A percentile compares a stretch with the other conserved stretches of the same genome.
Evolutionary conservation across 2,329 filamentous ascomycete genomes (phyloP).

Genomic region (Capronia coronata): DNA sequence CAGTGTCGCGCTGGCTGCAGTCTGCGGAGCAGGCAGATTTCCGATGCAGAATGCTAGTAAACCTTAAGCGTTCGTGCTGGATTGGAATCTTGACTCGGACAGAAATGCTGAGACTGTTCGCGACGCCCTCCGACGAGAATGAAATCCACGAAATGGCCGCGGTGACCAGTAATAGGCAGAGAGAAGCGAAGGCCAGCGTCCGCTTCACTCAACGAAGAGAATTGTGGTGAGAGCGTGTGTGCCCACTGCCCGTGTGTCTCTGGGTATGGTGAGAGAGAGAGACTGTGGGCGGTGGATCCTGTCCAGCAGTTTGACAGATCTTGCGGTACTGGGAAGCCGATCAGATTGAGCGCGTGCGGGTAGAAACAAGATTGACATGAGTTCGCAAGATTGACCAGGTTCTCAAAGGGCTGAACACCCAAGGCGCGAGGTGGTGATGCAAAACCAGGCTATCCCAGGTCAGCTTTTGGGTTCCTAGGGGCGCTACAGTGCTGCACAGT

Average conservation of each 20-base stretch:
- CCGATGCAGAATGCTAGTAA: background rate
- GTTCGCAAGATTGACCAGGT: constrained; percentile 6
- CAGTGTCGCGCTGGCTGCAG: constrained; percentile 2
- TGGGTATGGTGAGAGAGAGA: constrained; percentile 6
- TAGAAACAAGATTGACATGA: constrained; percentile 9
- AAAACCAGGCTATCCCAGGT: background rate
- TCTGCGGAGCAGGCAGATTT: constrained; percentile 1
- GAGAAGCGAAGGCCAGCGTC: constrained; percentile 1
- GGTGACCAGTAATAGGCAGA: no score
- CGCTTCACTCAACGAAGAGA: background rate
- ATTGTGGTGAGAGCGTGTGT: constrained; percentile 1
- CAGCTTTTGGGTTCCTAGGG: background rate
- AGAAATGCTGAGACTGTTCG: constrained; percentile 5
- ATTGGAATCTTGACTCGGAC: constrained; percentile 1
- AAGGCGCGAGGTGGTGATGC: background rate
- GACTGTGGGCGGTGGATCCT: constrained; percentile 6
- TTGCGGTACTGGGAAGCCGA: constrained; percentile 1
- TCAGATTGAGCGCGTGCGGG: constrained; percentile 16
- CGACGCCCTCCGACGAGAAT: constrained; percentile 2
- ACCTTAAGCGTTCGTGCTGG: background rate
- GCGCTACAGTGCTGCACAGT: background rate
- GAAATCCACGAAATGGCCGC: no score
- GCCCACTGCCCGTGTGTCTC: background rate
- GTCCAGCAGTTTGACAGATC: constrained; percentile 8
- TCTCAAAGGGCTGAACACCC: constrained; percentile 7